These are phyloP conservation scores for Talaromyces sp. DNA, from an alignment of 2,329 filamentous ascomycete species.

Conservation along the genomic window DNA sequence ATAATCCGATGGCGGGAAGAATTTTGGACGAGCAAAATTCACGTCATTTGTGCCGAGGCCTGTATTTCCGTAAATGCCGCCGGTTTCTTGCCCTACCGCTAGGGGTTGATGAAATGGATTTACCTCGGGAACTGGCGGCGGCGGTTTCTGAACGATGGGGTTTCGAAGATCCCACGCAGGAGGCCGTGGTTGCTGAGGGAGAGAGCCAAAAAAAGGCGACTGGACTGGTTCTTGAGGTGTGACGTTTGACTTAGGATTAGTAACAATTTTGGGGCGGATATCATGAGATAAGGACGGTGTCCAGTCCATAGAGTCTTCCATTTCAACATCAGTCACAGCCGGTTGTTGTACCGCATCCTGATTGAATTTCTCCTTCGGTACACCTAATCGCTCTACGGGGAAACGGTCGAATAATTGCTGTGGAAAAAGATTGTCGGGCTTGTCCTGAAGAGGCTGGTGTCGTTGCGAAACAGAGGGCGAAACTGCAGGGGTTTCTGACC, in stretches of 20 bases:
- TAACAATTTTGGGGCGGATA: constrained; percentile 25
- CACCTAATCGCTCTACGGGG: constrained; percentile 38
- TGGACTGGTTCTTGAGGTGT: constrained; percentile 21
- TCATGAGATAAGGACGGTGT: constrained; percentile 40
- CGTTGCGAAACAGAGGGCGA: constrained; percentile 21
- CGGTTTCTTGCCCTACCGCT: constrained; percentile 18
- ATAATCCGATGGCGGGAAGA: constrained; percentile 41
- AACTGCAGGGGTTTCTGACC: constrained; percentile 29
- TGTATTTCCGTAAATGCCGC: neutral
- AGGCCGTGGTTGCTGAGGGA: constrained; percentile 37
- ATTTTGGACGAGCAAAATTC: constrained; percentile 41
- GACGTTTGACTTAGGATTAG: constrained; percentile 20
- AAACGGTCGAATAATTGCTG: constrained; percentile 25
- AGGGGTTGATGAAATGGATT: constrained; percentile 35
- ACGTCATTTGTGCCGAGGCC: constrained; percentile 17
- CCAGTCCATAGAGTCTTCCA: constrained; percentile 47
- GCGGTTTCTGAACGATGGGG: constrained; percentile 27
- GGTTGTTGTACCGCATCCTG: constrained; percentile 22
- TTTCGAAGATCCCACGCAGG: constrained; percentile 38
- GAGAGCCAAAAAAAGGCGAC: constrained; percentile 40
- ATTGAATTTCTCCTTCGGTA: constrained; percentile 19
- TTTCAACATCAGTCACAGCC: constrained; percentile 35
- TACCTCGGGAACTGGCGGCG: constrained; percentile 30
- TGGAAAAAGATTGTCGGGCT: neutral
- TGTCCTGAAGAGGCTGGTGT: neutral